Base-by-base conservation (phyloP, 2,329 filamentous ascomycete genomes). In the Boeremia lycopersici region DNA sequence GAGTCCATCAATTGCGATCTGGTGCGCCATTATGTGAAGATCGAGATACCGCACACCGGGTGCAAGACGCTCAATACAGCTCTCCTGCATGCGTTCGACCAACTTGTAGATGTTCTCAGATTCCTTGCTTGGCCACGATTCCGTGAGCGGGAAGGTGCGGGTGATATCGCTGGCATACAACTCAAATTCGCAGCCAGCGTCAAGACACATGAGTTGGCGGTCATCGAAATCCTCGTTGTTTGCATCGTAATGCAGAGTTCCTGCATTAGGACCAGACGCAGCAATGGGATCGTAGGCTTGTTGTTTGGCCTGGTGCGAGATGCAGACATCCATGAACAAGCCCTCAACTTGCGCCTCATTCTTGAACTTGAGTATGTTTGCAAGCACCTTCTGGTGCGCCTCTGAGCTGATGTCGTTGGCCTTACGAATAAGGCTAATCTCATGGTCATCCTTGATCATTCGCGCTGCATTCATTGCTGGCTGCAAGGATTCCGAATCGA, bases 131-230 rank as follows among this genome's bases (percentile, higher is more conserved):
- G 77, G 77, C 79, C 91, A 96, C 0, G 77, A 78, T 6, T 90
- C 89, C 12, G 82, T 84, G 19, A 97, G 77, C 4, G 93, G 93
- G 62, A 97, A 86, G 0, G 93, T 95, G 33, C 93, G 86, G 0
- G 95, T 98, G 26, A 98, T 86, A 74, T 98, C 93, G 53, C 89
- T 90, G 28, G 91, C 91, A 73, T 99, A 98, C 64, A 89, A 88
- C 43, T 86, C 78, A 76, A 87, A 96, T 75, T 98, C 93, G 62
- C 87, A 89, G 2, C 91, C 93, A 1, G 93, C 93, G 71, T 99
- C 93, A 4, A 99, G 80, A 17, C 96, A 87, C 29, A 98, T 78
- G 28, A 93, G 82, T 68, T 93, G 86, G 53, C 87, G 84, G 25
- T 87, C 86, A 2, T 78, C 77, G 15, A 98, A 83, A 1, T 86